phyloP scores from a whole-genome alignment of 371 early-diverging fungal species.

The Parasitella parasitica region DNA sequence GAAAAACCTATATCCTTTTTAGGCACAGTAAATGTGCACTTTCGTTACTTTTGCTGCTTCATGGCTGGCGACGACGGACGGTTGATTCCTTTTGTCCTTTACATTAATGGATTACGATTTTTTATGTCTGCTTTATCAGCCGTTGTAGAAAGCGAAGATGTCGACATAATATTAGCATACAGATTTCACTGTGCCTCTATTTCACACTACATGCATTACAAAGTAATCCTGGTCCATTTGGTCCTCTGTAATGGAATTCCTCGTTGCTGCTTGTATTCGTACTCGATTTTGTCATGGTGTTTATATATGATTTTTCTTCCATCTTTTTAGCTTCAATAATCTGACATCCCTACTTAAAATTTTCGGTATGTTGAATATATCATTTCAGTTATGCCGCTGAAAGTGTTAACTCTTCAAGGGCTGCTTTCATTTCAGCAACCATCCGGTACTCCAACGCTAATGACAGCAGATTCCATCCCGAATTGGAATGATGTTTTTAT shows the following conservation, averaged over 20 bases:
- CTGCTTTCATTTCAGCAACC: no score
- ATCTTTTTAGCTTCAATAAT: no score
- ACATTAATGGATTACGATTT: not conserved
- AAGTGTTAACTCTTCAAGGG: no score
- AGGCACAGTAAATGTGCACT: no score
- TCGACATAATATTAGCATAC: constrained; percentile 14
- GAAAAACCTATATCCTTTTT: no score
- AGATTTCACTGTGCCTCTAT: constrained; percentile 76
- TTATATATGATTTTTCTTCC: no score
- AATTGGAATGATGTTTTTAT: no score
- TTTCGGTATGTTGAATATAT: no score
- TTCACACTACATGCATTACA: constrained; percentile 94
- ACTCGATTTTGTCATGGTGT: constrained; percentile 1
- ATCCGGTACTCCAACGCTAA: no score
- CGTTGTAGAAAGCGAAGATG: not conserved
- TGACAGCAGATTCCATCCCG: no score
- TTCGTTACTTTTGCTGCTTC: constrained; percentile 4
- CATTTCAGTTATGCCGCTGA: no score
- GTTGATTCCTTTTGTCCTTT: constrained; percentile 12
- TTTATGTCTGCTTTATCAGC: constrained; percentile 18
- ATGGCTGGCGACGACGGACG: not conserved
- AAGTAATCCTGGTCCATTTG: constrained; percentile 75
- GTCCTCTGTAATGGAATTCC: constrained; percentile 75
- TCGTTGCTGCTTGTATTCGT: constrained; percentile 23
- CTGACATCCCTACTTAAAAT: no score